A percentile compares a stretch with the other conserved stretches of the same genome.
Conservation (phyloP, 1,284 basidiomycete genomes). For the Thecaphora thlaspeos region DNA sequence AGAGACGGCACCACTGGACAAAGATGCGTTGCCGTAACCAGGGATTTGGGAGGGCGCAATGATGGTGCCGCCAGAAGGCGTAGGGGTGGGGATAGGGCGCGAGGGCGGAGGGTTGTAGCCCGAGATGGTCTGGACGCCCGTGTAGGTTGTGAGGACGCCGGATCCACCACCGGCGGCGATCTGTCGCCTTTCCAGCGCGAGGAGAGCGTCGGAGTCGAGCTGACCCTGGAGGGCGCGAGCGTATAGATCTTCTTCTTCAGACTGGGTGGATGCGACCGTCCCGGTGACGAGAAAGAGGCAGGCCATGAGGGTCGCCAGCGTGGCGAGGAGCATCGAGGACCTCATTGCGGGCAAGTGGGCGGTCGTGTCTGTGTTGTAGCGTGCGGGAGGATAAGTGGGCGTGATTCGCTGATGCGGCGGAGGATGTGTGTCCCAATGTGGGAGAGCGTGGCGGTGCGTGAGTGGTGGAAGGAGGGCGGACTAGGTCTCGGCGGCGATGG, state of each 20-base stretch:
- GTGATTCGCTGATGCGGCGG: no score
- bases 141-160: slow-evolving; percentile 31
- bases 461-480: no score
- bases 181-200: slow-evolving; percentile 28
- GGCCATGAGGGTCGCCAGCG: slow-evolving; percentile 1
- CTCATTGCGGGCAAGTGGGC: no score
- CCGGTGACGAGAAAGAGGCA: background rate
- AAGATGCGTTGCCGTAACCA: slow-evolving; percentile 26
- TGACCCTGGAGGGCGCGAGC: background rate
- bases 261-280: background rate
- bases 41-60: slow-evolving; percentile 24
- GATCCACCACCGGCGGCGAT: slow-evolving; percentile 41
- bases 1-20: no score
- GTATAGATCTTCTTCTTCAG: background rate
- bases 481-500: no score
- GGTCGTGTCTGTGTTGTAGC: no score
- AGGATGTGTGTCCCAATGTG: no score
- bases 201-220: background rate
- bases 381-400: no score
- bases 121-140: slow-evolving; percentile 36
- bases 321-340: background rate
- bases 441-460: no score
- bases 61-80: slow-evolving; percentile 34
- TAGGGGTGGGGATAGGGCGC: slow-evolving; percentile 13
- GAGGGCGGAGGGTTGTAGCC: slow-evolving; percentile 42